Evolutionary conservation across 2,329 filamentous ascomycete genomes (phyloP), one percentile per base, ranked within the genome.

Genomic region (Trichoderma hamatum): DNA sequence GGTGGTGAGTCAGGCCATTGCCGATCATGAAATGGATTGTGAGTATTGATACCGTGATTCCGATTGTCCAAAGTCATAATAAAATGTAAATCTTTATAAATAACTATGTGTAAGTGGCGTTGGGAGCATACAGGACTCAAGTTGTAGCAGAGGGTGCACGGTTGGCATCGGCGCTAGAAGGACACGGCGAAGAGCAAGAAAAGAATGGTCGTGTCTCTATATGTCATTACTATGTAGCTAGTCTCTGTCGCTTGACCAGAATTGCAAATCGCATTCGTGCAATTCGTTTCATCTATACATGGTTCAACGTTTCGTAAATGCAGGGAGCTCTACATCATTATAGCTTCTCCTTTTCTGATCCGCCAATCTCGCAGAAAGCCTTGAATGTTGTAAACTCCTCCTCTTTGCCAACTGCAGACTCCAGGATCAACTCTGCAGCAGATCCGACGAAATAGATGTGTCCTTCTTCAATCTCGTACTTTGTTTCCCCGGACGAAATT

Each of bases 351-450:
- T 75, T 75, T 24, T 63, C 70, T 2, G 73, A 78, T 10, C 84
- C 80, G 46, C 89, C 87, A 70, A 97, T 84, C 83, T 97, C 94
- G 76, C 94, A 97, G 78, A 97, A 97, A 0, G 95, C 96, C 83
- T 94, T 96, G 84, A 96, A 99, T 0, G 92, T 94, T 30, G 91
- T 91, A 73, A 98, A 91, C 67, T 91, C 88, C 68, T 93, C 90
- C 30, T 88, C 88, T 0, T 84, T 81, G 0, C 77, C 84, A 1
- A 82, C 83, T 59, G 84, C 83, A 14, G 86, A 93, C 82, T 97
- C 91, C 62, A 98, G 81, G 3, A 95, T 86, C 43, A 92, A 85
- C 80, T 96, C 92, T 0, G 96, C 94, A 21, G 92, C 94, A 2
- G 96, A 92, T 2, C 96, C 96, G 4, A 97, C 92, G 75, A 94